phyloP scores from a whole-genome alignment of 2,329 filamentous ascomycete genomes.

The Pleurostoma richardsiae region DNA sequence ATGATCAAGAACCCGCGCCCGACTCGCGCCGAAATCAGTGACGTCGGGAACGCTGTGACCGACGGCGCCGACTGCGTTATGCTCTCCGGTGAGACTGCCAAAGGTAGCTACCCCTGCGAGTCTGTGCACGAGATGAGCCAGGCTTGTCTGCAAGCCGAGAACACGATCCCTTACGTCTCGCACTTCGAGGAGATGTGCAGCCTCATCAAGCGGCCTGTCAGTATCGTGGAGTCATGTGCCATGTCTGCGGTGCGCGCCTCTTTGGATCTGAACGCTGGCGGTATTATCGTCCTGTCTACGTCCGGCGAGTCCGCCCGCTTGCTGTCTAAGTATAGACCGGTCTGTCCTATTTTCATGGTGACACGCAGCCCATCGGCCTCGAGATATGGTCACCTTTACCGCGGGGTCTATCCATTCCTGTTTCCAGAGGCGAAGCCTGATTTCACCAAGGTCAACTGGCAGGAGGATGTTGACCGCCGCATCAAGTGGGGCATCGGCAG shows the following conservation, averaged over 20 bases:
- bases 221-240: conserved; percentile 87
- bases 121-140: conserved; percentile 98
- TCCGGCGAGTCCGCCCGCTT: conserved; percentile 93
- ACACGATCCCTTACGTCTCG: conserved; percentile 93
- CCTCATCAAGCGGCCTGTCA: conserved; percentile 76
- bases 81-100: conserved; percentile 98
- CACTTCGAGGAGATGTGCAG: conserved; percentile 94
- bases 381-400: conserved; percentile 91
- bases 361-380: conserved; percentile 80
- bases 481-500: conserved; percentile 95
- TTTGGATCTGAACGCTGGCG: conserved; percentile 92
- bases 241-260: conserved; percentile 96
- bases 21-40: conserved; percentile 95
- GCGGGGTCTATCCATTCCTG: conserved; percentile 95
- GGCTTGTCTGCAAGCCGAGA: conserved; percentile 93
- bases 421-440: conserved; percentile 93
- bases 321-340: conserved; percentile 95
- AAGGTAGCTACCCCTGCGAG: conserved; percentile 90
- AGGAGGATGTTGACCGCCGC: conserved; percentile 95
- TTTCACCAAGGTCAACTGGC: conserved; percentile 90
- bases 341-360: conserved; percentile 99
- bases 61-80: conserved; percentile 99
- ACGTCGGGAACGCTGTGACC: conserved; percentile 96
- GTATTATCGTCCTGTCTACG: conserved; percentile 93
- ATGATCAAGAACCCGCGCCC: conserved; percentile 99